phyloP scores from a whole-genome alignment of 2,329 filamentous ascomycete species.

The Periglandula ipomoeae region DNA sequence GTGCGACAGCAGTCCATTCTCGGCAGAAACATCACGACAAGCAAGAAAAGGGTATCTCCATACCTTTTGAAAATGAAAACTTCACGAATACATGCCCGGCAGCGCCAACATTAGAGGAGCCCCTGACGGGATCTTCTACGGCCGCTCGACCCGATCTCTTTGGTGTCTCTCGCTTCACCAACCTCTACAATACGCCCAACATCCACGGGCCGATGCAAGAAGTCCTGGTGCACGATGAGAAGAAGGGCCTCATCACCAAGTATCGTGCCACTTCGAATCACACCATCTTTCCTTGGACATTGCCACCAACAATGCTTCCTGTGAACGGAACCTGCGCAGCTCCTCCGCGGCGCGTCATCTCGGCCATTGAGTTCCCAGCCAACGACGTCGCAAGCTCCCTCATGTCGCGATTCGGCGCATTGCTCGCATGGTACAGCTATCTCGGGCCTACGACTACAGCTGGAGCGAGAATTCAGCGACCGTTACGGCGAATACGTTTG shows the following conservation, averaged over 20 bases:
- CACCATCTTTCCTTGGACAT: slow-evolving; percentile 87
- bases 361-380: slow-evolving; percentile 55
- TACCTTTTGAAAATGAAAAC: slow-evolving; percentile 31
- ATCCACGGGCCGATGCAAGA: slow-evolving; percentile 38
- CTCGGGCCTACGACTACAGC: slow-evolving; percentile 49
- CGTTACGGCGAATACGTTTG: slow-evolving; percentile 39
- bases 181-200: slow-evolving; percentile 68
- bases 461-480: slow-evolving; percentile 53
- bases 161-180: slow-evolving; percentile 77
- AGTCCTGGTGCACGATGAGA: slow-evolving; percentile 33
- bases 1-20: not conserved
- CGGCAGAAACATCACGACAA: slow-evolving; percentile 6
- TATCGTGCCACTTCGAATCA: slow-evolving; percentile 59
- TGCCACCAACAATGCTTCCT: slow-evolving; percentile 68
- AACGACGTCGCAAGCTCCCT: slow-evolving; percentile 27
- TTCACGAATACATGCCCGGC: slow-evolving; percentile 58
- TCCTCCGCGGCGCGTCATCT: slow-evolving; percentile 61
- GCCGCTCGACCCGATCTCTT: slow-evolving; percentile 76
- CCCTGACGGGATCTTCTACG: slow-evolving; percentile 68
- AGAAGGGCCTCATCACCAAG: slow-evolving; percentile 27
- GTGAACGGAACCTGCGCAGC: slow-evolving; percentile 66
- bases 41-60: slow-evolving; percentile 8
- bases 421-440: slow-evolving; percentile 25
- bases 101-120: slow-evolving; percentile 42
- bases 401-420: slow-evolving; percentile 22